Percentiles rank a stretch among this genome's conserved stretches.
phyloP scores from a whole-genome alignment of 2,329 filamentous ascomycete species.

The Hypoxylon sp. region DNA sequence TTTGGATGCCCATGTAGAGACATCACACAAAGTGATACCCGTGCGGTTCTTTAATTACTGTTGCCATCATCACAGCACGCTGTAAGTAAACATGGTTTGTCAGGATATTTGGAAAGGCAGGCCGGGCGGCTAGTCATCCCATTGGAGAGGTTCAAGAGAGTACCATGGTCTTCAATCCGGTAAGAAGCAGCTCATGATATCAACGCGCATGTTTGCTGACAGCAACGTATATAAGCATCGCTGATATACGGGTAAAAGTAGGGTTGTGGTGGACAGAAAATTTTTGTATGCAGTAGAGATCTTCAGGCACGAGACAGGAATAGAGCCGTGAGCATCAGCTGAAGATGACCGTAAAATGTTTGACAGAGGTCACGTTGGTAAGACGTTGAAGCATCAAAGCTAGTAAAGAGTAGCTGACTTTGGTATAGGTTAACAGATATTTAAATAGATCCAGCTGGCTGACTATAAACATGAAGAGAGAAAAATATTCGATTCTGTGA shows the following conservation, averaged over 20 bases:
- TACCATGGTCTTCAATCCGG: slow-evolving; percentile 34
- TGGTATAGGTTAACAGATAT: neutral
- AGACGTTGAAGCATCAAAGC: neutral
- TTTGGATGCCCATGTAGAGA: neutral
- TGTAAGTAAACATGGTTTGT: slow-evolving; percentile 27
- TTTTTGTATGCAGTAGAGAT: slow-evolving; percentile 19
- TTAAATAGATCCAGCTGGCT: slow-evolving; percentile 3
- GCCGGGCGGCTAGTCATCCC: slow-evolving; percentile 33
- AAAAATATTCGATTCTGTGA: slow-evolving; percentile 10
- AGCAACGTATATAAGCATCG: slow-evolving; percentile 12
- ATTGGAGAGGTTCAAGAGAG: slow-evolving; percentile 36
- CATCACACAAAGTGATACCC: slow-evolving; percentile 4
- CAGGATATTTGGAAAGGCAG: slow-evolving; percentile 35
- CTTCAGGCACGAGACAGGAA: slow-evolving; percentile 24
- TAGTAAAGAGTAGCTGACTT: neutral
- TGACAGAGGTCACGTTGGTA: neutral
- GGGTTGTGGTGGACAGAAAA: slow-evolving; percentile 3
- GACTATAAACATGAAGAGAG: slow-evolving; percentile 16
- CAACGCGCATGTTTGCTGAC: slow-evolving; percentile 24
- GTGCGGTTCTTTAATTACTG: slow-evolving; percentile 12
- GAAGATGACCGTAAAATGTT: neutral
- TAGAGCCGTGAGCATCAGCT: neutral
- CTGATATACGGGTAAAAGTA: slow-evolving; percentile 3
- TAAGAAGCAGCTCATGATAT: slow-evolving; percentile 35
- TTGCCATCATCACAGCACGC: slow-evolving; percentile 15